phyloP scores from a whole-genome alignment of 2,329 filamentous ascomycete species.

The Pyricularia sp. region DNA sequence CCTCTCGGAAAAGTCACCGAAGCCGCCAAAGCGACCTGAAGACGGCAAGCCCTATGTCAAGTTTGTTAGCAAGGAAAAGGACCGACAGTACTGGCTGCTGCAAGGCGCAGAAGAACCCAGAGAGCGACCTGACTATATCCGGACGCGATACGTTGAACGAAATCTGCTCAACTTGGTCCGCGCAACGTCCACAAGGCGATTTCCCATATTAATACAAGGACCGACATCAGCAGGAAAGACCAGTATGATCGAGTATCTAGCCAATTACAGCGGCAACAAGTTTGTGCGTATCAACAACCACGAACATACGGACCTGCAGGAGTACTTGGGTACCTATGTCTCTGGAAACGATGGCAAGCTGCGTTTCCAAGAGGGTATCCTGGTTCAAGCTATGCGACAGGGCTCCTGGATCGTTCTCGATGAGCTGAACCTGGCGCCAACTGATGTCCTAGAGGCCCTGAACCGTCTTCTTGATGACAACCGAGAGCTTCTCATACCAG shows the following conservation, averaged over 20 bases:
- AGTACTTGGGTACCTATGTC: conserved; percentile 92
- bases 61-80: conserved; percentile 55
- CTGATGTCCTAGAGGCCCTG: conserved; percentile 90
- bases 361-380: conserved; percentile 82
- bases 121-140: conserved; percentile 83
- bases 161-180: conserved; percentile 92
- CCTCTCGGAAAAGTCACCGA: conserved; percentile 55
- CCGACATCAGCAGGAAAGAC: conserved; percentile 97
- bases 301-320: conserved; percentile 95
- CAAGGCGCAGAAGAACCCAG: conserved; percentile 59
- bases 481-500: conserved; percentile 85
- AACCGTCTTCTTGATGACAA: conserved; percentile 97
- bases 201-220: conserved; percentile 91
- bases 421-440: conserved; percentile 92
- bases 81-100: conserved; percentile 81
- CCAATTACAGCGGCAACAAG: conserved; percentile 92
- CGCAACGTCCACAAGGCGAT: conserved; percentile 83
- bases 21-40: conserved; percentile 65
- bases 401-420: conserved; percentile 98
- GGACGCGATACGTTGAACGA: conserved; percentile 87
- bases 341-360: conserved; percentile 79
- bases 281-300: conserved; percentile 99
- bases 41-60: conserved; percentile 73
- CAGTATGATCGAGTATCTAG: conserved; percentile 98
- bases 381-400: conserved; percentile 85